These are phyloP conservation scores for Athelia sp. DNA, from an alignment of 1,284 basidiomycete species.

Conservation along the genomic window DNA sequence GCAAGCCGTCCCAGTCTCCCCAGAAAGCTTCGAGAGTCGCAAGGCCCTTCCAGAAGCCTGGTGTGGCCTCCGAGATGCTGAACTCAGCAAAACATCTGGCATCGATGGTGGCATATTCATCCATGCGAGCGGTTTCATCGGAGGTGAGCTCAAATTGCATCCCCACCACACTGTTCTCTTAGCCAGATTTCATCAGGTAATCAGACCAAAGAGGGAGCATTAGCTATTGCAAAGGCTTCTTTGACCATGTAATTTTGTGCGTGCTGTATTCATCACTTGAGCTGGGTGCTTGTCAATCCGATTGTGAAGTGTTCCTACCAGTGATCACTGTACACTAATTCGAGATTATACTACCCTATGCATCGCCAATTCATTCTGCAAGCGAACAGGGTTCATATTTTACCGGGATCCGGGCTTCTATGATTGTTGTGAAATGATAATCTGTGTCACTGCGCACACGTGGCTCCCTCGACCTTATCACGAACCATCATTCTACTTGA, in stretches of 20 bases:
- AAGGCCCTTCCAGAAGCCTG: slow-evolving; percentile 92
- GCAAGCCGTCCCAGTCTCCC: slow-evolving; percentile 83
- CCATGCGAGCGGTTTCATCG: slow-evolving; percentile 95
- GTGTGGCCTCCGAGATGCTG: slow-evolving; percentile 88
- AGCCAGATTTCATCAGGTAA: slow-evolving; percentile 53
- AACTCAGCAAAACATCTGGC: slow-evolving; percentile 69
- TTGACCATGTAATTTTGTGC: slow-evolving; percentile 36
- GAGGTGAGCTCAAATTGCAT: slow-evolving; percentile 47
- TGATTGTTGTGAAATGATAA: no score
- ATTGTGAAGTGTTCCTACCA: no score
- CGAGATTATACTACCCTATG: no score
- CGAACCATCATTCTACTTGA: no score
- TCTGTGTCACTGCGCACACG: no score
- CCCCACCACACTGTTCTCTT: slow-evolving; percentile 3
- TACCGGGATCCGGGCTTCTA: no score
- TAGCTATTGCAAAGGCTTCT: slow-evolving; percentile 78
- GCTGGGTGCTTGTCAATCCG: no score
- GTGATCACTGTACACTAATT: no score
- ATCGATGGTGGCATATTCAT: slow-evolving; percentile 88
- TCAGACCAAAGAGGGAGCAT: slow-evolving; percentile 83
- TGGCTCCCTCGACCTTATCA: no score
- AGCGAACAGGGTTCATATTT: no score
- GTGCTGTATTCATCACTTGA: no score
- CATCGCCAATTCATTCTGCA: no score
- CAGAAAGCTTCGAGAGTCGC: slow-evolving; percentile 86